phyloP scores from a whole-genome alignment of 2,329 filamentous ascomycete species.

The Ophiostoma angusticollis region DNA sequence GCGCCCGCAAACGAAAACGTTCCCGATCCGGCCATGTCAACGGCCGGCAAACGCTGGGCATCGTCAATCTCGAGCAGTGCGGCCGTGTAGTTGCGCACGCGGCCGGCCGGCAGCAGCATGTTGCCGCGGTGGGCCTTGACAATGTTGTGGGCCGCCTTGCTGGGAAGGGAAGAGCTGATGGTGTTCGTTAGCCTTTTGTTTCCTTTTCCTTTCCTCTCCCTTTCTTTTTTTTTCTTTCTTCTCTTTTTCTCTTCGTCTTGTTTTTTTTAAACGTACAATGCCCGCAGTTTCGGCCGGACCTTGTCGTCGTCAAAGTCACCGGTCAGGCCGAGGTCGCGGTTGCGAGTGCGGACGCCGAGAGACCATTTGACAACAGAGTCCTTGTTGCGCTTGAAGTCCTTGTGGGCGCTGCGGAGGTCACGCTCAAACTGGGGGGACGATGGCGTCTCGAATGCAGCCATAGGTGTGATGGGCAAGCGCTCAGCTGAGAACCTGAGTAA shows the following conservation, averaged over 20 bases:
- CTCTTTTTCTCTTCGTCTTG: too few relatives aligned
- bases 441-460: slow-evolving; percentile 9
- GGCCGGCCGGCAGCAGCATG: slow-evolving; percentile 17
- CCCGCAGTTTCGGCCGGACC: not conserved
- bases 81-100: slow-evolving; percentile 22
- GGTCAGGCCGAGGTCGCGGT: not conserved
- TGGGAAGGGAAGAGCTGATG: not conserved
- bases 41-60: slow-evolving; percentile 22
- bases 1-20: not conserved
- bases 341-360: slow-evolving; percentile 21
- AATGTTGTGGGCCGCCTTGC: slow-evolving; percentile 20
- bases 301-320: not conserved
- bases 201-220: too few relatives aligned
- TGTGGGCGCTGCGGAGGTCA: slow-evolving; percentile 30
- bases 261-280: too few relatives aligned
- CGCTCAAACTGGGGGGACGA: slow-evolving; percentile 22
- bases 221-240: too few relatives aligned
- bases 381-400: slow-evolving; percentile 32
- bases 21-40: slow-evolving; percentile 18
- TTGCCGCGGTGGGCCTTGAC: slow-evolving; percentile 23
- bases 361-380: slow-evolving; percentile 31
- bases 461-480: too few relatives aligned
- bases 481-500: too few relatives aligned
- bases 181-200: too few relatives aligned
- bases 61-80: slow-evolving; percentile 25